Evolutionary conservation across 2,329 filamentous ascomycete species (phyloP).

Genomic region (Aspergillaceae sp.): DNA sequence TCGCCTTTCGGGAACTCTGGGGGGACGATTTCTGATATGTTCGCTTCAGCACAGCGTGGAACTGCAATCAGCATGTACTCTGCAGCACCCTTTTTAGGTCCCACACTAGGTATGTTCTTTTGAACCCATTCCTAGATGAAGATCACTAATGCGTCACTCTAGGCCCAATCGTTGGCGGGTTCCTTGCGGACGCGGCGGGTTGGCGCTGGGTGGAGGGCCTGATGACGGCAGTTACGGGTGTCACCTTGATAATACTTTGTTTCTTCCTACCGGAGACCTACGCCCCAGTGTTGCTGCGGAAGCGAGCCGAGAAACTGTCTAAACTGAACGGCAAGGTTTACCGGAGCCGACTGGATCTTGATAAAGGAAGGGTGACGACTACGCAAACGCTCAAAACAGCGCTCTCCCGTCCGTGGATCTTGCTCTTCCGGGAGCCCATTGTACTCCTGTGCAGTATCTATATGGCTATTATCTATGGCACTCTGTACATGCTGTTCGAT

Average conservation of each 20-base stretch:
- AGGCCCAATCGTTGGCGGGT: constrained; percentile 57
- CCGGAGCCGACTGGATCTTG: constrained; percentile 26
- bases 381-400: constrained; percentile 36
- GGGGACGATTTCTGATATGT: constrained; percentile 54
- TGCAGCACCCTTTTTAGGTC: constrained; percentile 57
- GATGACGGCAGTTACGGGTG: constrained; percentile 49
- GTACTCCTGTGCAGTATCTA: constrained; percentile 14
- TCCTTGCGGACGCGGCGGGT: constrained; percentile 52
- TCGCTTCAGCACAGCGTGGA: constrained; percentile 44
- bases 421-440: constrained; percentile 21
- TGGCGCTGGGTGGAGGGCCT: constrained; percentile 62
- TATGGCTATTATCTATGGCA: constrained; percentile 18
- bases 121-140: not conserved
- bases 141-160: too few species aligned
- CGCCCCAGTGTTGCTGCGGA: constrained; percentile 41
- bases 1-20: constrained; percentile 54
- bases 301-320: constrained; percentile 33
- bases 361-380: constrained; percentile 33
- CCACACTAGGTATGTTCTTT: constrained; percentile 35
- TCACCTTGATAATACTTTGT: constrained; percentile 3
- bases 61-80: constrained; percentile 57
- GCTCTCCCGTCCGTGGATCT: constrained; percentile 37
- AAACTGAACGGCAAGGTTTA: constrained; percentile 24
- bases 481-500: constrained; percentile 40
- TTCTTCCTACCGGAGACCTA: constrained; percentile 30